phyloP scores from a whole-genome alignment of 345 rosid genomes.

The Kandelia obovata region DNA sequence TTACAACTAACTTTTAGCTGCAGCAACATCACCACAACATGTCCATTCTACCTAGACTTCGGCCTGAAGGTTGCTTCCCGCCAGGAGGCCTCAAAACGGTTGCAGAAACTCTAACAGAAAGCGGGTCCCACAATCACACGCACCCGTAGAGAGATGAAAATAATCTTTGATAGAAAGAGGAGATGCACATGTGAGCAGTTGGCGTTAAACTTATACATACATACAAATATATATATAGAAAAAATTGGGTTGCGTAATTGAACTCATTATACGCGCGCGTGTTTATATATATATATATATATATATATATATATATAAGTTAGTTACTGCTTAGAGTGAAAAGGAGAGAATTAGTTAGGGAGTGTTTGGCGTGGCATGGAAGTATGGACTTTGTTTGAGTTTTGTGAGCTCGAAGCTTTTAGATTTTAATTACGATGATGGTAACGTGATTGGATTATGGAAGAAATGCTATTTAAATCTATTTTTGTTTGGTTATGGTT shows the following conservation, averaged over 20 bases:
- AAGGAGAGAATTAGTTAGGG: slow-evolving; percentile 21
- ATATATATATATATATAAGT: neutral
- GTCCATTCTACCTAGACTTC: neutral
- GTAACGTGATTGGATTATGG: slow-evolving; percentile 14
- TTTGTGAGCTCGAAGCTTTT: slow-evolving; percentile 8
- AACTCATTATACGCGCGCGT: too few relatives aligned
- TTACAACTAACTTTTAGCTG: too few relatives aligned
- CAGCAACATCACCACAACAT: too few relatives aligned
- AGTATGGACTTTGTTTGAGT: slow-evolving; percentile 17
- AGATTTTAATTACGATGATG: slow-evolving; percentile 9
- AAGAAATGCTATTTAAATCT: too few relatives aligned
- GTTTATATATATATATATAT: too few relatives aligned
- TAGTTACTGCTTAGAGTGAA: slow-evolving; percentile 3
- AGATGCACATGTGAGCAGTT: too few relatives aligned
- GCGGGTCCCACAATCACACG: too few relatives aligned
- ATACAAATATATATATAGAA: neutral
- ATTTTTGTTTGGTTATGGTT: slow-evolving; percentile 15
- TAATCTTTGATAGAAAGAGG: too few relatives aligned
- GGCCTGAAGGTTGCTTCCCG: slow-evolving; percentile 7
- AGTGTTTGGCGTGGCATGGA: slow-evolving; percentile 41
- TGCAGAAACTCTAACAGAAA: neutral
- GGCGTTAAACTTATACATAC: too few relatives aligned
- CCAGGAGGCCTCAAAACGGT: slow-evolving; percentile 18
- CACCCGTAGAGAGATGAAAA: too few relatives aligned
- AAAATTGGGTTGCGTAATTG: too few relatives aligned